Conservation (phyloP, 192 early-diverging fungal species). For the Obelidium mucronatum region DNA sequence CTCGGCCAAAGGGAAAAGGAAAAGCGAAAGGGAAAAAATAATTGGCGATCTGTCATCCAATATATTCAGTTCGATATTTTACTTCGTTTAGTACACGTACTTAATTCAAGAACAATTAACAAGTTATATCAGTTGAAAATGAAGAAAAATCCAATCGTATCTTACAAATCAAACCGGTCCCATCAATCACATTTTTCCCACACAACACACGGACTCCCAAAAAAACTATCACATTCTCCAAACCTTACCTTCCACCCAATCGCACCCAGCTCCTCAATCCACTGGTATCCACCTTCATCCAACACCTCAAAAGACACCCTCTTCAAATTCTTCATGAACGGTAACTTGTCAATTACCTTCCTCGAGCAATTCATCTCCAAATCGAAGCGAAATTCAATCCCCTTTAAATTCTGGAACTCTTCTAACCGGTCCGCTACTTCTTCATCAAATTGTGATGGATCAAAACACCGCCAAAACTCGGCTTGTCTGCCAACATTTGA, state of each 20-base stretch:
- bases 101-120: not conserved
- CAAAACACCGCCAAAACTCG: not conserved
- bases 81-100: not conserved
- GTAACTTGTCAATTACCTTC: not conserved
- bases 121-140: no score
- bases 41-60: not conserved
- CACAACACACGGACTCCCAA: not conserved
- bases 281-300: not conserved
- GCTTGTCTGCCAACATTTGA: not conserved
- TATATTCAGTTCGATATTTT: not conserved
- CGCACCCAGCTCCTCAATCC: not conserved
- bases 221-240: not conserved
- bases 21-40: not conserved
- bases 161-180: no score
- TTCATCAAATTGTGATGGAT: not conserved
- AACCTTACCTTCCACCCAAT: conserved; percentile 3
- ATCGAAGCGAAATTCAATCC: not conserved
- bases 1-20: not conserved
- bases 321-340: not conserved
- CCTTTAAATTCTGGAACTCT: not conserved
- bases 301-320: not conserved
- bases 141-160: no score
- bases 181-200: not conserved
- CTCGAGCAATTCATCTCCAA: not conserved
- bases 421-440: no score